Evolutionary conservation across 257 asterid genomes (phyloP).

Genomic region (Sherardia arvensis): DNA sequence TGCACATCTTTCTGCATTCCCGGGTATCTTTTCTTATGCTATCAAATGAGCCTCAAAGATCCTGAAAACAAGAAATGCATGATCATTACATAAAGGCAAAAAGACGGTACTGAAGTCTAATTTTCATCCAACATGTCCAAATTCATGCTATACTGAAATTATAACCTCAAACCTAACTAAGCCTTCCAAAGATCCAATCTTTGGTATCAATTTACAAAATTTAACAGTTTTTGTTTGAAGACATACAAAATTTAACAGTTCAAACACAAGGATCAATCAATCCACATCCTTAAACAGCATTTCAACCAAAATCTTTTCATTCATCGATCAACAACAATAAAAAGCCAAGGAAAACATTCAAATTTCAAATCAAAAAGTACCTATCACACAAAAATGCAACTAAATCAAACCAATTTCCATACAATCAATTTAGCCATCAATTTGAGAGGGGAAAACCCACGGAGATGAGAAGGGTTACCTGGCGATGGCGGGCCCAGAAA

Average conservation of each 20-base stretch:
- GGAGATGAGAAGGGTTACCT: neutral
- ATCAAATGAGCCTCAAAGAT: conserved; percentile 5
- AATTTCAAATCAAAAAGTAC: neutral
- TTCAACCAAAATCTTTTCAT: neutral
- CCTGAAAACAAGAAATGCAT: conserved; percentile 22
- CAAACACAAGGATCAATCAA: neutral
- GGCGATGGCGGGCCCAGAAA: neutral
- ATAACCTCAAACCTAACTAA: neutral
- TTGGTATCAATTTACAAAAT: neutral
- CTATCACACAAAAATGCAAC: neutral
- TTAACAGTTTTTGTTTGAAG: no score
- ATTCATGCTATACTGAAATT: neutral
- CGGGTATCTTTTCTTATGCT: conserved; percentile 11
- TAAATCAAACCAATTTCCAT: no score
- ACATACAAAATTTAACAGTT: no score
- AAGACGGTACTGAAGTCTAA: neutral
- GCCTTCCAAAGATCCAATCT: neutral
- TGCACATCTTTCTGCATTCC: conserved; percentile 51
- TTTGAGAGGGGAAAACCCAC: neutral
- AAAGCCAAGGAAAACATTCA: neutral
- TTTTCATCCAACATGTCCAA: neutral
- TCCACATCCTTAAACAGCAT: neutral
- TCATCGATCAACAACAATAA: no score
- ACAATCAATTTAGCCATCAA: neutral
- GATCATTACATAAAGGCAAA: no score